phyloP scores from a whole-genome alignment of 129 eudicot genomes.

The Pseudognaphalium luteoalbum region DNA sequence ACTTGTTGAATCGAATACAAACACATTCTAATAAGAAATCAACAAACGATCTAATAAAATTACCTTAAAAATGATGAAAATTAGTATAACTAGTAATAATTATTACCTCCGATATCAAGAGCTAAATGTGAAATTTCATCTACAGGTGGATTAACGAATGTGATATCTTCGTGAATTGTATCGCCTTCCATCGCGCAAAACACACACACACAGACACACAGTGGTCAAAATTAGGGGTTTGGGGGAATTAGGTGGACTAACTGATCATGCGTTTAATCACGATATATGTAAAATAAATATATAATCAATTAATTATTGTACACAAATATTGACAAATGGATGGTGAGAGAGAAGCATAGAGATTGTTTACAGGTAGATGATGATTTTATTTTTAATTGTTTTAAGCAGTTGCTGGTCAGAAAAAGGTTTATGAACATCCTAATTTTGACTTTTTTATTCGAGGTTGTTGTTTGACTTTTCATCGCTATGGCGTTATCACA shows the following conservation, averaged over 20 bases:
- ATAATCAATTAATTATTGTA: not conserved
- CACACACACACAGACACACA: not conserved
- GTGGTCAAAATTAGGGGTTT: slow-evolving; percentile 26
- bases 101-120: slow-evolving; percentile 85
- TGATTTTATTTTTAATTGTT: slow-evolving; percentile 18
- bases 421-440: slow-evolving; percentile 10
- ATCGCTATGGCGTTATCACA: not conserved
- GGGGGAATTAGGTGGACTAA: slow-evolving; percentile 33
- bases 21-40: slow-evolving; percentile 1
- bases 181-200: slow-evolving; percentile 39
- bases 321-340: not conserved
- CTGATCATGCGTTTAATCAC: slow-evolving; percentile 29
- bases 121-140: slow-evolving; percentile 64
- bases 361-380: slow-evolving; percentile 6
- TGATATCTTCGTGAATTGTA: slow-evolving; percentile 33
- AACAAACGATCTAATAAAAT: slow-evolving; percentile 19
- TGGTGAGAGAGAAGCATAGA: slow-evolving; percentile 23
- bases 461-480: not conserved
- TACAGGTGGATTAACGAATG: slow-evolving; percentile 26
- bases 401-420: slow-evolving; percentile 1
- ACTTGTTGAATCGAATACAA: not conserved
- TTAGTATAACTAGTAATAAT: not conserved
- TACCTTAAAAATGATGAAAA: not conserved
- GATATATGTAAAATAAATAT: not conserved
- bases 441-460: slow-evolving; percentile 20